Percentiles rank a stretch among this genome's conserved stretches.
These are phyloP conservation scores for Cutaneotrichosporon curvatum DNA, from an alignment of 1,284 basidiomycete species.

Conservation along the genomic window DNA sequence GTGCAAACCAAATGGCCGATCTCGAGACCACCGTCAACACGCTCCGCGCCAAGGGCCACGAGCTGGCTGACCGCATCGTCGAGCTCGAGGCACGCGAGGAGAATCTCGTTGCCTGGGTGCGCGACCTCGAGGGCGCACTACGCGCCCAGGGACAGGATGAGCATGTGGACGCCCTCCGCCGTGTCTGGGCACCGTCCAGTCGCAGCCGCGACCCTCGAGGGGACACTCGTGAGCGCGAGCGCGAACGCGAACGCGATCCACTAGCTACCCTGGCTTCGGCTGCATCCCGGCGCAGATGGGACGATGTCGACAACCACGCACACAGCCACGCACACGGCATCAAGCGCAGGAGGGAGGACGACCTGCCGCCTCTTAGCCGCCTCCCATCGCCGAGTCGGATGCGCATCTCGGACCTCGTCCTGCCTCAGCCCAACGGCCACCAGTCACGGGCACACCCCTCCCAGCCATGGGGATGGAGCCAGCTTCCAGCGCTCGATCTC, in stretches of 20 bases:
- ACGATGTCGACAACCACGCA: slow-evolving; percentile 3
- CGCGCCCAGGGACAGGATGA: slow-evolving; percentile 23
- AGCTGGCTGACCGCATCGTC: slow-evolving; percentile 18
- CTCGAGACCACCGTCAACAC: slow-evolving; percentile 25
- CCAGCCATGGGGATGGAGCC: too few species aligned
- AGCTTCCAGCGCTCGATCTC: too few species aligned
- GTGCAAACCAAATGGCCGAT: slow-evolving; percentile 36
- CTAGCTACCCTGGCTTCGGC: slow-evolving; percentile 18
- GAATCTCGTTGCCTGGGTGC: slow-evolving; percentile 25
- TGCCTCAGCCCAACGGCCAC: slow-evolving; percentile 3
- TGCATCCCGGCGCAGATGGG: slow-evolving; percentile 12
- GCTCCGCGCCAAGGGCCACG: slow-evolving; percentile 17
- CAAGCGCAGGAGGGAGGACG: slow-evolving; percentile 13
- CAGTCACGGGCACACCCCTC: too few species aligned
- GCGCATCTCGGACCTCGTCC: slow-evolving; percentile 15
- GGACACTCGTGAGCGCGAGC: too few species aligned
- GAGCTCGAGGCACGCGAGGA: slow-evolving; percentile 20
- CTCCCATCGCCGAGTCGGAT: slow-evolving; percentile 14
- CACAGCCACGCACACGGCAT: not conserved
- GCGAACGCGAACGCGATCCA: slow-evolving; percentile 4
- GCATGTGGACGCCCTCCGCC: slow-evolving; percentile 26
- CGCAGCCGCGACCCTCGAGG: not conserved
- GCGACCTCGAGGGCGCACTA: slow-evolving; percentile 32
- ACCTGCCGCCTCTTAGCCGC: not conserved
- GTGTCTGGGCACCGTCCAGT: slow-evolving; percentile 17